Evolutionary conservation across 2,329 filamentous ascomycete genomes (phyloP).

Genomic region (Pleochaeta shiraiana): DNA sequence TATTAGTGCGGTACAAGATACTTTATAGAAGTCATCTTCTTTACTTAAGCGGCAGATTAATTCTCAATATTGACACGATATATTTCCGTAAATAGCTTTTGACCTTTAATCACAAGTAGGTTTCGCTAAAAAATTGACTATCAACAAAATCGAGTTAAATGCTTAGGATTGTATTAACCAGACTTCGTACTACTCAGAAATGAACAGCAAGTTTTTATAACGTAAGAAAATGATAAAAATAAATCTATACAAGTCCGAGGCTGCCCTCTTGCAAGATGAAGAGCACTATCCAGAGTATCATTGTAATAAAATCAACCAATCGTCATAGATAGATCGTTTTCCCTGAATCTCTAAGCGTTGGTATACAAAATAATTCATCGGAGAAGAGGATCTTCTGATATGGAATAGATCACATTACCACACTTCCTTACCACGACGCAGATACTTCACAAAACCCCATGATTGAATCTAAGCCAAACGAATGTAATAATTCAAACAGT

Average conservation of each 20-base stretch:
- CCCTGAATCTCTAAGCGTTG: background rate
- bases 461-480: slow-evolving; percentile 23
- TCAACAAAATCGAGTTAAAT: no score
- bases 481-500: background rate
- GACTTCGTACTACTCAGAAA: no score
- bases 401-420: slow-evolving; percentile 29
- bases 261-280: background rate
- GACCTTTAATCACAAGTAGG: no score
- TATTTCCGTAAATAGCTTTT: no score
- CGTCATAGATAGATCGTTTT: background rate
- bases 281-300: background rate
- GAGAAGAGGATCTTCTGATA: background rate
- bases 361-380: background rate
- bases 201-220: no score
- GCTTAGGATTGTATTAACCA: no score
- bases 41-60: no score
- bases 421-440: slow-evolving; percentile 38
- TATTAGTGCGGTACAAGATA: no score
- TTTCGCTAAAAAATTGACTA: no score
- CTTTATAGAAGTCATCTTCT: no score
- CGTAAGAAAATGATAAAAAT: background rate
- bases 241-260: background rate
- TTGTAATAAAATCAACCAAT: background rate
- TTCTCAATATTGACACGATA: no score
- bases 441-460: slow-evolving; percentile 32